Base-by-base conservation (phyloP, 108 stramenopile genomes). In the Nitzschia sp. region DNA sequence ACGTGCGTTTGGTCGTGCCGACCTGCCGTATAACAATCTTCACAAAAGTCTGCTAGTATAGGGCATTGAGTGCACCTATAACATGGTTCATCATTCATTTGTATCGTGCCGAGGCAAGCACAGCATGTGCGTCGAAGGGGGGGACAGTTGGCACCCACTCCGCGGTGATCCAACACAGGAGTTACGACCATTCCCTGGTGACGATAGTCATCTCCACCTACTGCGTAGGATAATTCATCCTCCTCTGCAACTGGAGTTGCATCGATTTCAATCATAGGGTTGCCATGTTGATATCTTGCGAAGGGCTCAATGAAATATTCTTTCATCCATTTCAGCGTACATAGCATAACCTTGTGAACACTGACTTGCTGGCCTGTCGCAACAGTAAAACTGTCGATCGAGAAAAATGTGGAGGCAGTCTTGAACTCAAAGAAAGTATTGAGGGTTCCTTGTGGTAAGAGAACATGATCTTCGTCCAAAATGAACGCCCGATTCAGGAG, bases 401-500 rank as follows among this genome's bases (percentile, higher is more conserved):
- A 36, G 31, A 69, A 69, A 45, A 38, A 58, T 9, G 46, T 59
- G 1, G 68, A 58, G 15, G 68, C 68, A 35, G 68, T 69, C 19
- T 58, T 59, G 58, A 69, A 59, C 19, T 58, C 68, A 38, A 35
- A 69, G 35, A 69, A 69, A 0, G 68, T 69, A 59, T 69, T 69
- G 17, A 69, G 58, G 15, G 68, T 59, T 9, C 68, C 68, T 15
- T 33, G 68, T 34, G 68, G 68, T 26, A 69, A 35, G 0, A 69
- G 31, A 21, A 59, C 23, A 32, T 69, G 57, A 13, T 69, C 41
- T 4, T 69, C 68, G 28, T 69, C 68, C 31, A 69, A 28, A 50
- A 69, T 69, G 45, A 69, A 50, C 2, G 48, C 68, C 25, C 68
- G 2, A 36, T 69, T 59, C 29, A 69, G 30, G 45, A 69, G 45